Evolutionary conservation across 2,329 filamentous ascomycete genomes (phyloP).

Genomic region (Sporothrix inflata): DNA sequence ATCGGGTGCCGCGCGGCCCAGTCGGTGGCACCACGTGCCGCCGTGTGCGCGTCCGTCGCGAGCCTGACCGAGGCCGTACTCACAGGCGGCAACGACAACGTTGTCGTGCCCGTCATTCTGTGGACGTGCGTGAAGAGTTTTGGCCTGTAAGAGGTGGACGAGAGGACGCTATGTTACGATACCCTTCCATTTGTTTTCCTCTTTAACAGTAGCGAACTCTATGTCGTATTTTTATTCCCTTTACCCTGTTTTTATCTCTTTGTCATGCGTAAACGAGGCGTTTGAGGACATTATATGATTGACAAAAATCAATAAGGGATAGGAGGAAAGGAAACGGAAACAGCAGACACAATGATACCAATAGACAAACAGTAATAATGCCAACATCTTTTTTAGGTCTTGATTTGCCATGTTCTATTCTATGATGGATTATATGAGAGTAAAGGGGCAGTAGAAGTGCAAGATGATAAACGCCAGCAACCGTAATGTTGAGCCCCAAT

Average conservation of each 20-base stretch:
- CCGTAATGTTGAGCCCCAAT: neutral
- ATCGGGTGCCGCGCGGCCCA: constrained; percentile 15
- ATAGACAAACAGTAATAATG: neutral
- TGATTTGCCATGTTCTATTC: neutral
- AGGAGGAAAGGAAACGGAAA: neutral
- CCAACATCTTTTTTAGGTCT: neutral
- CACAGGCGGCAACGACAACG: constrained; percentile 97
- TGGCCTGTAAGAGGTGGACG: constrained; percentile 48
- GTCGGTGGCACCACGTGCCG: constrained; percentile 71
- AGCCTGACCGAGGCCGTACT: constrained; percentile 94
- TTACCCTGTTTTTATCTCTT: no score
- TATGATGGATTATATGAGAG: neutral
- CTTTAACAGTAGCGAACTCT: no score
- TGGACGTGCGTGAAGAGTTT: constrained; percentile 90
- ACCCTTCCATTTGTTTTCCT: neutral
- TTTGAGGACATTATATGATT: neutral
- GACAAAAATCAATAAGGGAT: no score
- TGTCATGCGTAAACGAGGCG: no score
- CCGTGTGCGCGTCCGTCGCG: constrained; percentile 74
- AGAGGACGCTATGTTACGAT: neutral
- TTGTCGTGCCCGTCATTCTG: constrained; percentile 88
- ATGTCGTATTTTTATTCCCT: no score
- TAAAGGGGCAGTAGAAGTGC: neutral
- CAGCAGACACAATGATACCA: neutral
- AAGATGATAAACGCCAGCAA: neutral